Conservation (phyloP, 2,329 filamentous ascomycete genomes). For the Alternaria sp. region DNA sequence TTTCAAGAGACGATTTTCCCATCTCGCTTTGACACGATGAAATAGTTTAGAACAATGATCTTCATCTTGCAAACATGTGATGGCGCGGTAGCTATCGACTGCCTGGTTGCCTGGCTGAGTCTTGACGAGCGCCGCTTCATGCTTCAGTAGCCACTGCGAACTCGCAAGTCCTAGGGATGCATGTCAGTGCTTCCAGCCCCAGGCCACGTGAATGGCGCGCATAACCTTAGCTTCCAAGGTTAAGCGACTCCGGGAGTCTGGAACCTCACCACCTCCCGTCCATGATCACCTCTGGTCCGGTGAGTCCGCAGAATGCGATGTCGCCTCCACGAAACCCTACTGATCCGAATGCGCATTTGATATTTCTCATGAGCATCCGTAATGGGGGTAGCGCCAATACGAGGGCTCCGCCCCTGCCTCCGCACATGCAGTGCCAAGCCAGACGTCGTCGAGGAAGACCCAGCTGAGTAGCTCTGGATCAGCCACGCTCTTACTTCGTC, state of each 20-base stretch:
- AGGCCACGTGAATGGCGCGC: neutral
- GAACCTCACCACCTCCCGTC: neutral
- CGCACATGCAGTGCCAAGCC: neutral
- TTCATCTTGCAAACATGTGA: neutral
- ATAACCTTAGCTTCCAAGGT: neutral
- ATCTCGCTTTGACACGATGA: neutral
- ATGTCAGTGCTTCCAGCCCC: neutral
- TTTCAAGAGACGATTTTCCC: neutral
- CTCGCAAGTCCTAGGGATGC: neutral
- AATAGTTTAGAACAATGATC: neutral
- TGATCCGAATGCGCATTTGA: neutral
- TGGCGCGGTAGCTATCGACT: neutral
- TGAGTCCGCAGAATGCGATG: neutral
- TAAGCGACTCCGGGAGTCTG: neutral
- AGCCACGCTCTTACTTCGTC: conserved; percentile 13
- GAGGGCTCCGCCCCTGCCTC: neutral
- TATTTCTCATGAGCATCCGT: neutral
- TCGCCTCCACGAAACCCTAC: neutral
- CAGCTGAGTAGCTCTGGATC: conserved; percentile 28
- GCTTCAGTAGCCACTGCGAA: neutral
- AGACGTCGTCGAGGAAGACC: conserved; percentile 3
- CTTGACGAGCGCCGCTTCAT: neutral
- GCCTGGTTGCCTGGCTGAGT: neutral
- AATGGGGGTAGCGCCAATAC: neutral
- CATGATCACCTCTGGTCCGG: neutral